phyloP scores from a whole-genome alignment of 495 filamentous ascomycete genomes.

The Aspergillus leporis region DNA sequence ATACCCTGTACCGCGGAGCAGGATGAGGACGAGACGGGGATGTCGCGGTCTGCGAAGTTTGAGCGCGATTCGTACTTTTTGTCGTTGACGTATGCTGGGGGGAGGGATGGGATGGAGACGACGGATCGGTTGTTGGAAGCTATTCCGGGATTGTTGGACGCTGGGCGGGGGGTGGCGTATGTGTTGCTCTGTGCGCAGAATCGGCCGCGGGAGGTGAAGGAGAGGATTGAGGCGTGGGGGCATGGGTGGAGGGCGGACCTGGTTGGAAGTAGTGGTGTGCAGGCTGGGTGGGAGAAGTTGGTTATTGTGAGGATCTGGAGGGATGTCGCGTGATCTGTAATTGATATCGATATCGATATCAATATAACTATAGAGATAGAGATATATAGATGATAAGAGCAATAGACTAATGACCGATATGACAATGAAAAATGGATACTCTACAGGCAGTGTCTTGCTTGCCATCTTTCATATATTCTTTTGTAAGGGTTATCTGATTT shows the following conservation, averaged over 20 bases:
- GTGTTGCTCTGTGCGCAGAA: slow-evolving; percentile 88
- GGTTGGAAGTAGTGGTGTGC: slow-evolving; percentile 80
- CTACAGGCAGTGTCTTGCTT: background rate
- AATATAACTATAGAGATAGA: slow-evolving; percentile 2
- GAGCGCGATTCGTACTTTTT: slow-evolving; percentile 77
- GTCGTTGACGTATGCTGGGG: slow-evolving; percentile 86
- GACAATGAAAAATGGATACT: background rate
- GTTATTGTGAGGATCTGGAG: slow-evolving; percentile 79
- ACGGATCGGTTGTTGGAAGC: slow-evolving; percentile 73
- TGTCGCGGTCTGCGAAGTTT: slow-evolving; percentile 45
- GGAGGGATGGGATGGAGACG: slow-evolving; percentile 86
- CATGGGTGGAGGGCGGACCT: slow-evolving; percentile 69
- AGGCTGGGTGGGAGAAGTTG: slow-evolving; percentile 90
- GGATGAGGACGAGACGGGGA: slow-evolving; percentile 15
- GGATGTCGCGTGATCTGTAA: slow-evolving; percentile 11
- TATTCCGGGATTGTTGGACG: slow-evolving; percentile 62
- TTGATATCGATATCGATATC: background rate
- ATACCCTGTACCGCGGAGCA: slow-evolving; percentile 33
- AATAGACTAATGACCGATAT: background rate
- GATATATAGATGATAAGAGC: background rate
- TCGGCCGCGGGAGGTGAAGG: slow-evolving; percentile 71
- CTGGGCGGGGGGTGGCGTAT: slow-evolving; percentile 75
- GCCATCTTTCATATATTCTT: background rate
- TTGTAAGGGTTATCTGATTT: slow-evolving; percentile 3
- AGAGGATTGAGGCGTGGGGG: slow-evolving; percentile 57